Conservation (phyloP, 164 flowering plant species). For the Chloranthus sessilifolius region DNA sequence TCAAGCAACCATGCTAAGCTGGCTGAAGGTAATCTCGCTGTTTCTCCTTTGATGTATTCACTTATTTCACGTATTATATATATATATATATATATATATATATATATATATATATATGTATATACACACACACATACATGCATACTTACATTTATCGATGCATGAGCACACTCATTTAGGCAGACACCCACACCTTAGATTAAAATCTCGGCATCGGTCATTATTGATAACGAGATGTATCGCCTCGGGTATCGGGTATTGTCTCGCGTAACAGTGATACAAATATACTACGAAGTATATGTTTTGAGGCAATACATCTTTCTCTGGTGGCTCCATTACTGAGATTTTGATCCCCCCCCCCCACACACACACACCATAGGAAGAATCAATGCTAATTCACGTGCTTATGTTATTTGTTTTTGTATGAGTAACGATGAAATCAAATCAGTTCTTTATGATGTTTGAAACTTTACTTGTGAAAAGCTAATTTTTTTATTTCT, state of each 20-base stretch:
- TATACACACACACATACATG: not conserved
- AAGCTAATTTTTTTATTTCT: not conserved
- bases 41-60: not conserved
- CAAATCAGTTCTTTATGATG: not conserved
- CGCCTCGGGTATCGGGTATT: not conserved
- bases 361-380: not conserved
- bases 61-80: not conserved
- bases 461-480: not conserved
- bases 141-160: not conserved
- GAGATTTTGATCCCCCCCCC: not conserved
- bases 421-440: not conserved
- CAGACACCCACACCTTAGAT: too few relatives aligned
- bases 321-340: not conserved
- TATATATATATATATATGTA: not conserved
- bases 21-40: constrained; percentile 19
- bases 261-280: not conserved
- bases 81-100: not conserved
- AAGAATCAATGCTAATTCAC: not conserved
- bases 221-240: not conserved
- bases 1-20: constrained; percentile 12
- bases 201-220: too few relatives aligned
- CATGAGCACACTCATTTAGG: not conserved
- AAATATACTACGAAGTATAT: not conserved
- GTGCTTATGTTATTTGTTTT: not conserved
- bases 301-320: not conserved